phyloP scores from a whole-genome alignment of 2,329 filamentous ascomycete genomes.

The Didymella exigua region DNA sequence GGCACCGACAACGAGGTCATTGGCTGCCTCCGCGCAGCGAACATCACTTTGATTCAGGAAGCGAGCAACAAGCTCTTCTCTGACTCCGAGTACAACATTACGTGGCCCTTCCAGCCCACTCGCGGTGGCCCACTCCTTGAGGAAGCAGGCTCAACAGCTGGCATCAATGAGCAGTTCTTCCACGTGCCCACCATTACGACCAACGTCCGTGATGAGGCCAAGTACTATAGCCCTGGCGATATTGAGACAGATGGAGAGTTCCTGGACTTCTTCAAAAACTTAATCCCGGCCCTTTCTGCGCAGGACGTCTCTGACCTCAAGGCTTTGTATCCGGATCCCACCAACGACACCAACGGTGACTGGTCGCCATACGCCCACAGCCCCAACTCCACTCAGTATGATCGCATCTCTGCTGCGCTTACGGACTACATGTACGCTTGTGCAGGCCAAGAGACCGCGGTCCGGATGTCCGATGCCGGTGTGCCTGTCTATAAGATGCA shows the following conservation, averaged over 20 bases:
- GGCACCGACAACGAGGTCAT: slow-evolving; percentile 43
- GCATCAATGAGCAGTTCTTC: slow-evolving; percentile 32
- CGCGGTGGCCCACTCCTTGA: slow-evolving; percentile 53
- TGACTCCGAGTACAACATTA: slow-evolving; percentile 46
- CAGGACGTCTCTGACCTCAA: slow-evolving; percentile 28
- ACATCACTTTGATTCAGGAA: slow-evolving; percentile 46
- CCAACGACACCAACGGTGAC: slow-evolving; percentile 18
- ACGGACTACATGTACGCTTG: slow-evolving; percentile 56
- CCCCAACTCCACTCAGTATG: slow-evolving; percentile 53
- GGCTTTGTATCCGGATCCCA: slow-evolving; percentile 34
- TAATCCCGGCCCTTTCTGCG: slow-evolving; percentile 25
- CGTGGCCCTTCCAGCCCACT: slow-evolving; percentile 56
- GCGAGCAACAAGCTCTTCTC: slow-evolving; percentile 42
- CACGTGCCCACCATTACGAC: slow-evolving; percentile 33
- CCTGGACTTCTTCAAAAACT: slow-evolving; percentile 35
- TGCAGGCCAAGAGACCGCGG: slow-evolving; percentile 53
- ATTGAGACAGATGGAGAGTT: slow-evolving; percentile 43
- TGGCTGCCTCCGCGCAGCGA: slow-evolving; percentile 47
- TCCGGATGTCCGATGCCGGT: slow-evolving; percentile 42
- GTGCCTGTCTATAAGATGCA: slow-evolving; percentile 37
- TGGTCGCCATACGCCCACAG: slow-evolving; percentile 47
- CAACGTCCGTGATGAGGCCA: slow-evolving; percentile 44
- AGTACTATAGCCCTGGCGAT: slow-evolving; percentile 30
- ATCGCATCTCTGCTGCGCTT: slow-evolving; percentile 50
- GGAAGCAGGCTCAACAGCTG: slow-evolving; percentile 49